phyloP scores from a whole-genome alignment of 1,139 yeast genomes.

The Kodamaea arcana region DNA sequence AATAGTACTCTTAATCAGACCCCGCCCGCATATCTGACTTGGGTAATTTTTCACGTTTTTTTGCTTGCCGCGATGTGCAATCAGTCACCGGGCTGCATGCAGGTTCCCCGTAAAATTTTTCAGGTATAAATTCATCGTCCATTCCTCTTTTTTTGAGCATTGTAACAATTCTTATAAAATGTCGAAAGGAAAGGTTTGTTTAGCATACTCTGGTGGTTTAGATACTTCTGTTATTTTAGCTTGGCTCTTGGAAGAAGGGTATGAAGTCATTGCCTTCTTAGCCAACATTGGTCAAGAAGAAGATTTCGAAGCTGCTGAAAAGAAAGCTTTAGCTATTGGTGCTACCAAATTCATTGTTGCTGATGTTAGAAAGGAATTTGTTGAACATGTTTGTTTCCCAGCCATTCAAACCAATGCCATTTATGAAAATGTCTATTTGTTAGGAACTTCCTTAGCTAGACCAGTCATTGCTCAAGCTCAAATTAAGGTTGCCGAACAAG shows the following conservation, averaged over 20 bases:
- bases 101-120: slow-evolving; percentile 10
- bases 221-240: slow-evolving; percentile 97
- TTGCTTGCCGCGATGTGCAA: slow-evolving; percentile 36
- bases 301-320: slow-evolving; percentile 96
- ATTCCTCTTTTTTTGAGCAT: slow-evolving; percentile 10
- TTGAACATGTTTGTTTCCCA: slow-evolving; percentile 88
- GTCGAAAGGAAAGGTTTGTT: slow-evolving; percentile 98
- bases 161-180: slow-evolving; percentile 28
- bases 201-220: slow-evolving; percentile 98
- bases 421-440: slow-evolving; percentile 91
- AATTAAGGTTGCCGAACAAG: slow-evolving; percentile 91
- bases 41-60: slow-evolving; percentile 14
- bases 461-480: slow-evolving; percentile 99
- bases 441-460: slow-evolving; percentile 97
- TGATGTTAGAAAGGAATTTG: slow-evolving; percentile 93
- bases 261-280: slow-evolving; percentile 95
- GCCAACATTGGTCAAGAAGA: slow-evolving; percentile 99
- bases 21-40: no score
- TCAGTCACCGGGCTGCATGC: slow-evolving; percentile 12
- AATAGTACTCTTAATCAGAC: no score
- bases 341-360: slow-evolving; percentile 92
- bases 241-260: slow-evolving; percentile 96
- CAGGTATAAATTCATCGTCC: slow-evolving; percentile 22
- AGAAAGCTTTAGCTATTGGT: slow-evolving; percentile 93
- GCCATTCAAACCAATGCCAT: slow-evolving; percentile 97